Evolutionary conservation across 2,329 filamentous ascomycete genomes (phyloP).

Genomic region (Penicillium crustosum): DNA sequence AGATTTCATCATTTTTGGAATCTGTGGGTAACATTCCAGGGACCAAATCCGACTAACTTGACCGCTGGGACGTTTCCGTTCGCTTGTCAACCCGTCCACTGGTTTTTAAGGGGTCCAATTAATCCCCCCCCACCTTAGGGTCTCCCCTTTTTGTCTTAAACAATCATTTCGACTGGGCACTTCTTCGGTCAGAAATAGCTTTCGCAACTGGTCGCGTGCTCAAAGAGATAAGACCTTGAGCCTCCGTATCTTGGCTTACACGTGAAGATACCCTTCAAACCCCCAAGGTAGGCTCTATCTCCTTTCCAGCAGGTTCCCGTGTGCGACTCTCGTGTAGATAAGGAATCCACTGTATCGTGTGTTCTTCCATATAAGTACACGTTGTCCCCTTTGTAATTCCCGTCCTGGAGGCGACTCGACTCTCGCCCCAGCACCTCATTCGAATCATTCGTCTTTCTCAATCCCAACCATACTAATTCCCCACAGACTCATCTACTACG

Average conservation of each 20-base stretch:
- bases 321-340: constrained; percentile 12
- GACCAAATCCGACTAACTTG: constrained; percentile 6
- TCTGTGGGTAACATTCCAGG: constrained; percentile 8
- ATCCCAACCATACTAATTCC: constrained; percentile 22
- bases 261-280: background rate
- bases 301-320: constrained; percentile 1
- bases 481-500: constrained; percentile 29
- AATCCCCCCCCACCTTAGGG: constrained; percentile 18
- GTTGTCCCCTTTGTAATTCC: constrained; percentile 14
- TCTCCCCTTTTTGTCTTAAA: constrained; percentile 6
- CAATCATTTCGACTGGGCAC: background rate
- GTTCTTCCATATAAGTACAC: constrained; percentile 4
- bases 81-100: constrained; percentile 16
- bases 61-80: constrained; percentile 20
- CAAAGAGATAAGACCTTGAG: background rate
- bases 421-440: constrained; percentile 3
- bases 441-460: constrained; percentile 11
- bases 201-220: constrained; percentile 13
- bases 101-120: constrained; percentile 15
- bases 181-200: background rate
- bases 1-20: background rate
- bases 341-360: constrained; percentile 10
- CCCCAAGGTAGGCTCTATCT: constrained; percentile 29
- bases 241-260: constrained; percentile 6
- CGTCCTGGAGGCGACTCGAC: constrained; percentile 1